A percentile compares a stretch with the other conserved stretches of the same genome.
phyloP scores from a whole-genome alignment of 2,329 filamentous ascomycete species.

The Aureobasidium sp. region DNA sequence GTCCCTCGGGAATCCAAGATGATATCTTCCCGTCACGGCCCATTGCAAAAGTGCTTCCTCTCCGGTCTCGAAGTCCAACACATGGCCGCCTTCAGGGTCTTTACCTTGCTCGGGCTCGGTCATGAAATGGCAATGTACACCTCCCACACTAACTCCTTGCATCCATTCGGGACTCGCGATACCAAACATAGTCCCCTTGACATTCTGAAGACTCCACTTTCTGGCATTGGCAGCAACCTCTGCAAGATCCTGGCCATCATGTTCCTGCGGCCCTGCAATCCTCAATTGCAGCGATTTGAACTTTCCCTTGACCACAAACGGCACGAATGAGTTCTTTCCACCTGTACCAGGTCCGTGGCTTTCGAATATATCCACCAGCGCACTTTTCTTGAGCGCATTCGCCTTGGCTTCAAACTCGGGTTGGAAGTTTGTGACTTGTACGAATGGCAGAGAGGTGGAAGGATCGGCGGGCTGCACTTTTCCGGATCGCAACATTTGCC shows the following conservation, averaged over 20 bases:
- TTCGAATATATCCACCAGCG: constrained; percentile 17
- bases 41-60: constrained; percentile 30
- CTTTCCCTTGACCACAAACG: constrained; percentile 31
- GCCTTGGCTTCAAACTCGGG: constrained; percentile 29
- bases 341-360: not conserved
- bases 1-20: constrained; percentile 37
- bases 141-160: constrained; percentile 33
- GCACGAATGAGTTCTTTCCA: constrained; percentile 34
- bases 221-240: constrained; percentile 22
- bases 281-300: constrained; percentile 29
- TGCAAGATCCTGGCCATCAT: not conserved
- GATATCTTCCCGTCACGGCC: constrained; percentile 36
- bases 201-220: constrained; percentile 25
- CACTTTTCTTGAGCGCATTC: constrained; percentile 18
- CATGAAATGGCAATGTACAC: constrained; percentile 33
- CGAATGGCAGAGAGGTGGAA: constrained; percentile 32
- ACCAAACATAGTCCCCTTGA: constrained; percentile 35
- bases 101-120: constrained; percentile 28
- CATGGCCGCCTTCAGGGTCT: constrained; percentile 30
- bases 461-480: constrained; percentile 27
- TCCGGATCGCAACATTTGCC: constrained; percentile 28
- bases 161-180: constrained; percentile 35
- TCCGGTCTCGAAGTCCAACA: constrained; percentile 32
- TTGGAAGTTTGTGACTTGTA: constrained; percentile 36
- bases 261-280: constrained; percentile 11